A percentile compares a stretch with the other conserved stretches of the same genome.
Conservation (phyloP, 148 eudicot species). For the Simmondsia chinensis region DNA sequence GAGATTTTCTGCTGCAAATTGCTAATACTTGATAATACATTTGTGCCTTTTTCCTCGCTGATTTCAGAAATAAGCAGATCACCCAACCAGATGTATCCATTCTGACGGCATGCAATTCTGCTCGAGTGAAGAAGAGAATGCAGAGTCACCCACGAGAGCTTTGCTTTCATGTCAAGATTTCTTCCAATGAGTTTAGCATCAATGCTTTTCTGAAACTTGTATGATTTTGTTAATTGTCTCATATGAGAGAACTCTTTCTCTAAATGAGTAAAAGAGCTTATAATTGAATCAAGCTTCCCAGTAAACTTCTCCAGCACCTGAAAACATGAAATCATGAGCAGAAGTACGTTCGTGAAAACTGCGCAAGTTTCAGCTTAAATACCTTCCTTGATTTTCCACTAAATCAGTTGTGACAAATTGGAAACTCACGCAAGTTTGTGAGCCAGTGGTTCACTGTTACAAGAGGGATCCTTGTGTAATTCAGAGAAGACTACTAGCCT, state of each 20-base stretch:
- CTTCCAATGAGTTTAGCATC: constrained; percentile 38
- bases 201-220: constrained; percentile 46
- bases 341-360: not conserved
- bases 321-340: constrained; percentile 11
- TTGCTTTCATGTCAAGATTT: constrained; percentile 41
- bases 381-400: too few relatives aligned
- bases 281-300: constrained; percentile 63
- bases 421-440: too few relatives aligned
- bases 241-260: constrained; percentile 67
- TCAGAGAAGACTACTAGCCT: too few relatives aligned
- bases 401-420: too few relatives aligned
- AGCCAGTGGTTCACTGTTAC: too few relatives aligned
- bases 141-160: constrained; percentile 81
- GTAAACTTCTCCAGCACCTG: constrained; percentile 83
- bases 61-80: constrained; percentile 84
- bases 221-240: constrained; percentile 67
- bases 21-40: constrained; percentile 51
- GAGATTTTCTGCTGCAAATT: constrained; percentile 62
- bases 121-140: constrained; percentile 99
- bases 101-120: constrained; percentile 61
- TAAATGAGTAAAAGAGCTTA: constrained; percentile 73
- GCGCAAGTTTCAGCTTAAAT: not conserved
- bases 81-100: constrained; percentile 94
- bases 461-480: too few relatives aligned
- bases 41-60: constrained; percentile 42